phyloP scores from a whole-genome alignment of 2,329 filamentous ascomycete species.

The Blastomyces parvus region DNA sequence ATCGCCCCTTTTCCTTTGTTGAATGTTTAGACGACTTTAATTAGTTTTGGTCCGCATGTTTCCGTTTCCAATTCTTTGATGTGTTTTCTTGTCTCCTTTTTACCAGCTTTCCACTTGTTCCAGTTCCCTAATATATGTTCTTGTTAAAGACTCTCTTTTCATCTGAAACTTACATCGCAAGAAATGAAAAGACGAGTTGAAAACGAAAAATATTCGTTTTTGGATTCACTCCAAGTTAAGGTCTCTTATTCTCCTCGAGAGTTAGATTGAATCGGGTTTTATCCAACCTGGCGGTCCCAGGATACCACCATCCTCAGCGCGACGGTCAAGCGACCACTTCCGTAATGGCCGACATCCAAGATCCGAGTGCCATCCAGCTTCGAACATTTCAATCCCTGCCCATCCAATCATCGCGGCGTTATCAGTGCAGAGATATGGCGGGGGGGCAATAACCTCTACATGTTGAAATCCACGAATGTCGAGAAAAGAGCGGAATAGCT shows the following conservation, averaged over 20 bases:
- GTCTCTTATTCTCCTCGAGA: background rate
- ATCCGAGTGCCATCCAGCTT: slow-evolving; percentile 60
- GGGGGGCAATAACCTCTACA: slow-evolving; percentile 63
- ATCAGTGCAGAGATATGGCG: slow-evolving; percentile 70
- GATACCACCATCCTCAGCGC: slow-evolving; percentile 54
- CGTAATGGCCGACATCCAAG: slow-evolving; percentile 51
- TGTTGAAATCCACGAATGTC: slow-evolving; percentile 55
- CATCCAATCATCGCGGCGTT: slow-evolving; percentile 98
- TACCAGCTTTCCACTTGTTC: background rate
- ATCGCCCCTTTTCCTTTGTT: slow-evolving; percentile 5
- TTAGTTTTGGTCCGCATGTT: slow-evolving; percentile 8
- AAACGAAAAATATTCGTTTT: background rate
- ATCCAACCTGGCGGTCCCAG: slow-evolving; percentile 51
- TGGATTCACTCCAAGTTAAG: background rate
- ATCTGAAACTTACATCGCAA: background rate
- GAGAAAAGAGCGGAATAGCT: slow-evolving; percentile 53
- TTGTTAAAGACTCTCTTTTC: background rate
- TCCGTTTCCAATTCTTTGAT: slow-evolving; percentile 17
- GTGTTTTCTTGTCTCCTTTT: background rate
- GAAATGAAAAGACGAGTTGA: background rate
- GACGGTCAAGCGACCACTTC: slow-evolving; percentile 66
- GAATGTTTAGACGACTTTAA: slow-evolving; percentile 4
- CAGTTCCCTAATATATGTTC: background rate
- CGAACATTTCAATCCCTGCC: slow-evolving; percentile 86
- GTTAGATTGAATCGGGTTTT: slow-evolving; percentile 16